Conservation (phyloP, 179 eudicot genomes). For the Beta corolliflora region DNA sequence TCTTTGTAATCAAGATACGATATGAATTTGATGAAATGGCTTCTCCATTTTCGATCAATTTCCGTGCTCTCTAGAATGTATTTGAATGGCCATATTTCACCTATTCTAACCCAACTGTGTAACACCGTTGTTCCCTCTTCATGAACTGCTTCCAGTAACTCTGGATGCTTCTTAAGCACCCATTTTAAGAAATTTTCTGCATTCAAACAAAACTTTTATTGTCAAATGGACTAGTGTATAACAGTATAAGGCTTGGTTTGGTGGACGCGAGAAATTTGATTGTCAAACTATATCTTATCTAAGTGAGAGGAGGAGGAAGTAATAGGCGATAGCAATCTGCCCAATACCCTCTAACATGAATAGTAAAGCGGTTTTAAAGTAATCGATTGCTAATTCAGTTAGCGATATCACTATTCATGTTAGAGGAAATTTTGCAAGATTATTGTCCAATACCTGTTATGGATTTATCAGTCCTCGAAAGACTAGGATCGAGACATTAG, state of each 20-base stretch:
- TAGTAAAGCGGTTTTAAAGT: no score
- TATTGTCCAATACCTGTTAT: no score
- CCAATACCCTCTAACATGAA: neutral
- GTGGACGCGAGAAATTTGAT: neutral
- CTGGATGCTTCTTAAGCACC: conserved; percentile 20
- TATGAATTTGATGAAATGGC: neutral
- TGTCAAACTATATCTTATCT: no score
- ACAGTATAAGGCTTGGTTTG: neutral
- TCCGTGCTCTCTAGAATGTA: neutral
- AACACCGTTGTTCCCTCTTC: neutral
- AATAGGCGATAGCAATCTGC: neutral
- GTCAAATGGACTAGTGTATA: neutral
- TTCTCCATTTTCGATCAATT: neutral
- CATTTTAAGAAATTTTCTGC: conserved; percentile 11
- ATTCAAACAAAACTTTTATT: neutral
- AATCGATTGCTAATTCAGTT: no score
- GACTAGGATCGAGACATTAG: neutral
- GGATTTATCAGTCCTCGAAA: neutral
- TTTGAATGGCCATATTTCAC: neutral
- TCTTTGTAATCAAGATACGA: neutral
- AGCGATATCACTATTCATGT: no score
- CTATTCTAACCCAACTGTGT: neutral
- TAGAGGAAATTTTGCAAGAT: no score
- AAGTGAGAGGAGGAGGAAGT: neutral
- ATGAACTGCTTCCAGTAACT: neutral